Conservation (phyloP, 805 yeast genomes). For the Schwanniomyces occidentalis region DNA sequence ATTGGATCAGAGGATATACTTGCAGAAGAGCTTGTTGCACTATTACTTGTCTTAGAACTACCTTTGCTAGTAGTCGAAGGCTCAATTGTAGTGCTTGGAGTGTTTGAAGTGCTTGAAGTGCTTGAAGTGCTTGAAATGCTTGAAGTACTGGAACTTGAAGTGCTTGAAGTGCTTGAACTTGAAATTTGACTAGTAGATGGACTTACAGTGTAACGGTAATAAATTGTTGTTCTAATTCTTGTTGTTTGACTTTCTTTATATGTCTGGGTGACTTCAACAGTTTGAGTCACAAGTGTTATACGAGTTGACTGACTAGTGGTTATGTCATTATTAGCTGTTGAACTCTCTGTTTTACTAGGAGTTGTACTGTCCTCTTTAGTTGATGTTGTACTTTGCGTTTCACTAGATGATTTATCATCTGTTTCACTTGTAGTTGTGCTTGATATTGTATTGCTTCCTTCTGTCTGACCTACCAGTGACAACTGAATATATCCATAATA, state of each 20-base stretch:
- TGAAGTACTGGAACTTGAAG: constrained; percentile 15
- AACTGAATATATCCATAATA: constrained; percentile 56
- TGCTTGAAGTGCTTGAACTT: constrained; percentile 11
- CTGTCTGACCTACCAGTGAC: constrained; percentile 16
- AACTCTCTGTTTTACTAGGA: neutral
- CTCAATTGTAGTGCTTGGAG: constrained; percentile 7
- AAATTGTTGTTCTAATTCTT: constrained; percentile 3
- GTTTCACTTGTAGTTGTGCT: constrained; percentile 2
- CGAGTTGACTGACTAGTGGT: too few relatives aligned
- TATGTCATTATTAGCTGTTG: too few relatives aligned
- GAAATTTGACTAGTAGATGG: too few relatives aligned
- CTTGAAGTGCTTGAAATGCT: constrained; percentile 15
- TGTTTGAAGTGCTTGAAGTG: constrained; percentile 24
- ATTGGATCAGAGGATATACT: too few relatives aligned
- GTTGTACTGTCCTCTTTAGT: neutral
- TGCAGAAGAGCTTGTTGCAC: constrained; percentile 21
- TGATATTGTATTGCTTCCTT: constrained; percentile 7
- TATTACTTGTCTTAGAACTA: constrained; percentile 21
- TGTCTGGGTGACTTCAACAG: constrained; percentile 15
- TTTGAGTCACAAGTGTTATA: constrained; percentile 10
- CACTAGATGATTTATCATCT: neutral
- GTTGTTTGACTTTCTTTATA: constrained; percentile 7
- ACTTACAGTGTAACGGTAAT: too few relatives aligned
- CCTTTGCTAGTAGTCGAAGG: constrained; percentile 16
- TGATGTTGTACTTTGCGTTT: neutral